Evolutionary conservation across 2,329 filamentous ascomycete species (phyloP).

Genomic region (Epichloe coenophiala): DNA sequence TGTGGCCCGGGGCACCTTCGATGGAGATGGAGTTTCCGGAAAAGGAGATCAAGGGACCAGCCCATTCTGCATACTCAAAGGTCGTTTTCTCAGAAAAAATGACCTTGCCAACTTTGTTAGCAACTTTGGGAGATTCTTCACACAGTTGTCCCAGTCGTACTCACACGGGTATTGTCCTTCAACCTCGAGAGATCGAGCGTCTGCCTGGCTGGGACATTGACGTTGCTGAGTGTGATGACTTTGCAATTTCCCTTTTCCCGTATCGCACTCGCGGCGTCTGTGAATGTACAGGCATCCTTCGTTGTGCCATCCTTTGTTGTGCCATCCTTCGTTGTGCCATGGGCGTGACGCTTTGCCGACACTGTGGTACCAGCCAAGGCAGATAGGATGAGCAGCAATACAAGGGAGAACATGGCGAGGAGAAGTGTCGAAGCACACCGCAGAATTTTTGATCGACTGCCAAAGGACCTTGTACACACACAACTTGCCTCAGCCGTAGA

Average conservation of each 20-base stretch:
- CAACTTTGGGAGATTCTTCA: neutral
- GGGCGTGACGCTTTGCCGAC: neutral
- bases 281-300: neutral
- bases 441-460: neutral
- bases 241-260: neutral
- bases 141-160: neutral
- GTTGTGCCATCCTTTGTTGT: too few species aligned
- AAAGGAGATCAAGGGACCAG: neutral
- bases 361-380: neutral
- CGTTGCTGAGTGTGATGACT: neutral
- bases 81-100: neutral
- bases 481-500: too few species aligned
- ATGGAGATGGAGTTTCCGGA: neutral
- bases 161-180: neutral
- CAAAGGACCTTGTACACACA: too few species aligned
- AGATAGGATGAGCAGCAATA: neutral
- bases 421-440: neutral
- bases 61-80: neutral
- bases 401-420: too few species aligned
- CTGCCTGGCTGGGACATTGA: neutral
- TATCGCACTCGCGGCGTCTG: neutral
- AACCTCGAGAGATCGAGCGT: neutral
- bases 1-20: slow-evolving; percentile 11
- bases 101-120: neutral
- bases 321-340: neutral